Evolutionary conservation across 2,329 filamentous ascomycete genomes (phyloP), one percentile per base, ranked within the genome.

Genomic region (Emergomyces pasteurianus): DNA sequence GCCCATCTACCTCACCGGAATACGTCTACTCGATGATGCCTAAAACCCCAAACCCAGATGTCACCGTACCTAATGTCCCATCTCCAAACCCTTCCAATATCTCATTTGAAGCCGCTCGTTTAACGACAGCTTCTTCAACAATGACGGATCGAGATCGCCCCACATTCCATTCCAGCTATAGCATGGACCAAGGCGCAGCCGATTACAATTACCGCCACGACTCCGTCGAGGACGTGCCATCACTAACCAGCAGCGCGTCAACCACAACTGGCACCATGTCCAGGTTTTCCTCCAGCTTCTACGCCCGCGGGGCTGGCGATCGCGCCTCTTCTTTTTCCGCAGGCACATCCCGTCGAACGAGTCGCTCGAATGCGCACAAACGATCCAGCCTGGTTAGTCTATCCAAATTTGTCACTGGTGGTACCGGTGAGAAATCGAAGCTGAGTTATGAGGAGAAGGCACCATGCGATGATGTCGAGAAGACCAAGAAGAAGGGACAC

Each of bases 141-240:
- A 74, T 75, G 49, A 75, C 72, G 2, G 76, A 78, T 54, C 75
- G 71, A 2, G 76, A 78, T 54, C 75, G 71, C 52, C 71, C 72
- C 28, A 72, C 72, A 38, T 73, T 69, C 64, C 71, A 62, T 46
- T 69, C 66, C n/a, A 61, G 63, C 18, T 66, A 67, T 18, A 64
- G 68, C 7, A 65, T 71, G 50, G 73, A 78, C 49, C 70, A 71
- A 1, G n/a, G n/a, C 26, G 68, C 69, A 50, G 68, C 72, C 55
- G 75, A 77, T 18, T 69, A 71, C 57, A 74, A 77, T 16, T 70
- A 71, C 61, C 70, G 72, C 40, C 75, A 77, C 47, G 71, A 70
- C 42, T 80, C 78, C 1, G 70, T 74, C 49, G 78, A 80, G 50
- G 78, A 80, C 71, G 76, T 80, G 3, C 78, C 78, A 18, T 80